These are phyloP conservation scores for Serpula lacrymans DNA, from an alignment of 768 basidiomycete genomes.

Conservation along the genomic window DNA sequence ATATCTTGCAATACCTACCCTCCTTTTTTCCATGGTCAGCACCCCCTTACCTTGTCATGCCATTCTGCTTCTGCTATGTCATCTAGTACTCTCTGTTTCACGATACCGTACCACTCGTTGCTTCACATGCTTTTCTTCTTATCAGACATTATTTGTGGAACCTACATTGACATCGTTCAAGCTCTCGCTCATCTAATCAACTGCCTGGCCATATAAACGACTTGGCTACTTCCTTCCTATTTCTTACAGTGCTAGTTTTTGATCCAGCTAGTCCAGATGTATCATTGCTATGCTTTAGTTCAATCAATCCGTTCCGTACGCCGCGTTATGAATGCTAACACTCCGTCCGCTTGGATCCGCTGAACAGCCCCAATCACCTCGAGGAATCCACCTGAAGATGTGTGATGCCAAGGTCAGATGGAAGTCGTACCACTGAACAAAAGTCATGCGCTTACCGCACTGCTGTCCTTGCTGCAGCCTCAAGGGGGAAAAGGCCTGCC, in stretches of 20 bases:
- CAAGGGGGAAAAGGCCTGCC: slow-evolving; percentile 75
- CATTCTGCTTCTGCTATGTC: slow-evolving; percentile 13
- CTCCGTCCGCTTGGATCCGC: slow-evolving; percentile 93
- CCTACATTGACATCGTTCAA: slow-evolving; percentile 28
- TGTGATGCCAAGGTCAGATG: slow-evolving; percentile 2
- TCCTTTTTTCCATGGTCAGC: slow-evolving; percentile 18
- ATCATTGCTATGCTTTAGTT: slow-evolving; percentile 12
- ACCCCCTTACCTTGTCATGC: slow-evolving; percentile 21
- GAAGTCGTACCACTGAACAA: neutral
- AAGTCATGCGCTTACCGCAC: slow-evolving; percentile 60
- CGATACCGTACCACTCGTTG: slow-evolving; percentile 31
- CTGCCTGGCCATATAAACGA: slow-evolving; percentile 12
- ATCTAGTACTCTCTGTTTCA: slow-evolving; percentile 25
- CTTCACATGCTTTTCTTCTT: slow-evolving; percentile 16
- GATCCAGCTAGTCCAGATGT: slow-evolving; percentile 11
- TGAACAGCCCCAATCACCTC: slow-evolving; percentile 95
- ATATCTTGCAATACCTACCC: slow-evolving; percentile 11
- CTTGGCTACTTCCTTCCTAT: slow-evolving; percentile 2
- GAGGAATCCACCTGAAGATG: slow-evolving; percentile 80
- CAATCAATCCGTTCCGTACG: slow-evolving; percentile 49
- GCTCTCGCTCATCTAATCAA: slow-evolving; percentile 5
- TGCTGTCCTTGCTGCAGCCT: slow-evolving; percentile 85
- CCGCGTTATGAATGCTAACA: slow-evolving; percentile 93
- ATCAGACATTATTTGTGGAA: slow-evolving; percentile 36
- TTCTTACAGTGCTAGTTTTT: slow-evolving; percentile 5